These are phyloP conservation scores for Naegleria gruberi DNA, from an alignment of 208 protist genomes.

Conservation along the genomic window DNA sequence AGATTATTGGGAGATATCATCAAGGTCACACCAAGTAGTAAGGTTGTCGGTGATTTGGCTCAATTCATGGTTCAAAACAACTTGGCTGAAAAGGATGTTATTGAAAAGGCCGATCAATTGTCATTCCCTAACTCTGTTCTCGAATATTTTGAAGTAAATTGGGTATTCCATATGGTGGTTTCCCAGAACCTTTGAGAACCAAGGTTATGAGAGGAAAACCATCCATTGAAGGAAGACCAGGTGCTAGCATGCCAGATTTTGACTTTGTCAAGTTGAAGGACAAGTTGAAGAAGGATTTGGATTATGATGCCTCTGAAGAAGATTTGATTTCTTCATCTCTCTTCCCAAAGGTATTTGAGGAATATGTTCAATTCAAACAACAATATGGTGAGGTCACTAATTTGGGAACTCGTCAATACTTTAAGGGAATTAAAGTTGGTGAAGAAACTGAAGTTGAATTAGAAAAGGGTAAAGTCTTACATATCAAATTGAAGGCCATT, in stretches of 20 bases:
- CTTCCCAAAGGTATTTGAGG: conserved; percentile 62
- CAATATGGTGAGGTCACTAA: conserved; percentile 48
- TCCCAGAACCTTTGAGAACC: conserved; percentile 51
- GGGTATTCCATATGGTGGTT: conserved; percentile 52
- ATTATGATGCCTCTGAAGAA: conserved; percentile 37
- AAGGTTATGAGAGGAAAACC: conserved; percentile 27
- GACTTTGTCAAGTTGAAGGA: conserved; percentile 49
- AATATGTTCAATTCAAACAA: conserved; percentile 45
- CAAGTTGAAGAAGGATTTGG: conserved; percentile 36
- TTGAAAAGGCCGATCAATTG: conserved; percentile 44
- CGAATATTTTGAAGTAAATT: conserved; percentile 55
- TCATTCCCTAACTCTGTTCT: conserved; percentile 57
- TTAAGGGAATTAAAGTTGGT: neutral
- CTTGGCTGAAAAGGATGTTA: conserved; percentile 30
- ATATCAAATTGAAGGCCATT: neutral
- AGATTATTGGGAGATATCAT: conserved; percentile 50
- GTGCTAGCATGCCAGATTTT: conserved; percentile 41
- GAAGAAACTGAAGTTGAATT: conserved; percentile 6
- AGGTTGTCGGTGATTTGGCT: conserved; percentile 71
- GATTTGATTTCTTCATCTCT: conserved; percentile 48
- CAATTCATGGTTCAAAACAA: conserved; percentile 69
- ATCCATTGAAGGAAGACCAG: conserved; percentile 25
- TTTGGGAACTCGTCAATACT: conserved; percentile 40
- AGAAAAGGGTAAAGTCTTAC: neutral
- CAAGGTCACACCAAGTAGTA: conserved; percentile 60